Base-by-base conservation (phyloP, 2,329 filamentous ascomycete genomes). In the Aspergillus latus region DNA sequence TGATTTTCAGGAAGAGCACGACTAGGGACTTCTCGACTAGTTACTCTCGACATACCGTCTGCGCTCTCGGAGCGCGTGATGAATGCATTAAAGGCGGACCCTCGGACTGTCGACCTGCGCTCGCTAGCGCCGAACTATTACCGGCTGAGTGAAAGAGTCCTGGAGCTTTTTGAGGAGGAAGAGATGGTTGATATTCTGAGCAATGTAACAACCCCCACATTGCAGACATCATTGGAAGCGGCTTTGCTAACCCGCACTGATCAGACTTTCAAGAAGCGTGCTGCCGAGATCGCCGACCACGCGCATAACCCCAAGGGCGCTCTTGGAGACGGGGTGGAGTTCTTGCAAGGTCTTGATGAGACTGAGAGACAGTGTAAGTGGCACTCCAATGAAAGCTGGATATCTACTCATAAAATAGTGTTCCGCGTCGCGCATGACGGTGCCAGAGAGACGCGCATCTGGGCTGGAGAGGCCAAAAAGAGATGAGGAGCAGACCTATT, bases 131-230 rank as follows among this genome's bases (percentile, higher is more conserved):
- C 88, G 36, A 89, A 96, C 73, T 96, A 96, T 66, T 97, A 96
- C 76, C 87, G 85, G 26, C 82, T 97, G 3, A 91, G 89, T 3
- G 88, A 90, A 44, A 84, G 90, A 50, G 92, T 97, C 74, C 79
- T 97, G 59, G 92, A 97, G 57, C 75, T 99, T 0, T 96, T 96
- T 60, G 92, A 97, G 56, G 92, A 96, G 72, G 86, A 97, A 54
- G 89, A 91, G 54, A 83, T 89, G 71, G 81, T 83, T 15, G 85
- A 90, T 61, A 85, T 94, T 16, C 72, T 93, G 64, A 81, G 84
- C 54, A 81, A 77, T 64, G 76, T 78, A 48, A 13, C n/a, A 5
- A 3, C 16, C 43, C 30, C 32, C 30, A 13, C 4, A 16, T 11
- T 5, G 32, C 5, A 9, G 21, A 39, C 3, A 36, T 26, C 8